These are phyloP conservation scores for Sclerotinia borealis DNA, from an alignment of 2,329 filamentous ascomycete genomes.

Conservation along the genomic window DNA sequence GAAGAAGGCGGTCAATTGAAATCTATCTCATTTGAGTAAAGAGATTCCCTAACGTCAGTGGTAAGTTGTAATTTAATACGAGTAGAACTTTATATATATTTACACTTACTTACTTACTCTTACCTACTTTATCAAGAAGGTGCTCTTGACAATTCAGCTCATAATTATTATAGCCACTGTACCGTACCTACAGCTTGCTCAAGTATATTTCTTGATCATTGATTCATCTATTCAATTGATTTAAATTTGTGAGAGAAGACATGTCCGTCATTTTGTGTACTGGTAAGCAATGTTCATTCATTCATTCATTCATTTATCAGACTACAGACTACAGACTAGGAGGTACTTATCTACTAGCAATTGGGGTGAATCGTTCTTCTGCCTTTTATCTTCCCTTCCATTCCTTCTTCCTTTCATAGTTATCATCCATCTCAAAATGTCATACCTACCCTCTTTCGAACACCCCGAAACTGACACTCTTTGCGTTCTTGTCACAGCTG, in stretches of 20 bases:
- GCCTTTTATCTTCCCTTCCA: too few species aligned
- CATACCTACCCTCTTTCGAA: background rate
- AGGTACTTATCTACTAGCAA: background rate
- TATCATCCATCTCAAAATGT: background rate
- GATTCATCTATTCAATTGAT: background rate
- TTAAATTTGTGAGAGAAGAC: background rate
- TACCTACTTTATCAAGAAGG: background rate
- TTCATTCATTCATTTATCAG: background rate
- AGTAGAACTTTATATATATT: background rate
- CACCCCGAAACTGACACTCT: slow-evolving; percentile 22
- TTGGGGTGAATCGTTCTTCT: background rate
- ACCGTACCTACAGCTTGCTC: background rate
- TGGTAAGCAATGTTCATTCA: background rate
- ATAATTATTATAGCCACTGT: background rate
- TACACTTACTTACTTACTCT: too few species aligned
- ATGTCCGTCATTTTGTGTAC: slow-evolving; percentile 8
- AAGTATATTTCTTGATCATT: background rate
- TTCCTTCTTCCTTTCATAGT: background rate
- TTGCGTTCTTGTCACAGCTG: slow-evolving; percentile 42
- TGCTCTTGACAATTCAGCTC: background rate
- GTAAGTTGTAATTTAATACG: background rate
- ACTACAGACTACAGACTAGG: background rate
- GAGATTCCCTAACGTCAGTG: background rate
- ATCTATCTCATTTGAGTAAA: background rate
- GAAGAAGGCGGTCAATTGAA: background rate